Evolutionary conservation across 2,329 filamentous ascomycete species (phyloP).

Genomic region (Apiospora koreana): DNA sequence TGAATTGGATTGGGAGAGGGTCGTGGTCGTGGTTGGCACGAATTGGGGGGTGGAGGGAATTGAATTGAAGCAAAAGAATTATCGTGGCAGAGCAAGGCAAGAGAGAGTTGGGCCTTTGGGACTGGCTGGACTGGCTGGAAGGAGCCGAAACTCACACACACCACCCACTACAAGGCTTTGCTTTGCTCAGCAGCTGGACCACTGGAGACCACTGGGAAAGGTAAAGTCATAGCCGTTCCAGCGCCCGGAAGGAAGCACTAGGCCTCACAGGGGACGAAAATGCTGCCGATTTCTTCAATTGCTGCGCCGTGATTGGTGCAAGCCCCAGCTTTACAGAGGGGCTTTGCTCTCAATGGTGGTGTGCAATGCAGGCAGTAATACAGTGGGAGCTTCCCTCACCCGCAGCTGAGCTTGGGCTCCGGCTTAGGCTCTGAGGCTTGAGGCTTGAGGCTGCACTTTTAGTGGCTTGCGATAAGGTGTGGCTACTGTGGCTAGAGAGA

Average conservation of each 20-base stretch:
- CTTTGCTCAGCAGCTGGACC: background rate
- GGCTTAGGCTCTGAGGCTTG: too few relatives aligned
- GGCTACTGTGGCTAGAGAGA: background rate
- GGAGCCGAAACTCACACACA: background rate
- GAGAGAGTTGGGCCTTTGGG: constrained; percentile 1
- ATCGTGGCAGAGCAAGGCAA: constrained; percentile 10
- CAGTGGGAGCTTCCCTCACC: background rate
- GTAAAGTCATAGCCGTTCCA: constrained; percentile 3
- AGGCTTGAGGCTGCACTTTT: background rate
- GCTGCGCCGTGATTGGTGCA: background rate
- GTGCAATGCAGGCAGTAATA: background rate
- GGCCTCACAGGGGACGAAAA: constrained; percentile 3
- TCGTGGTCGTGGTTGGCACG: constrained; percentile 13
- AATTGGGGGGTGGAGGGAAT: background rate
- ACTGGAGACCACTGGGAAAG: too few relatives aligned
- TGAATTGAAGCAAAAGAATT: constrained; percentile 12
- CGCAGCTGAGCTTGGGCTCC: background rate
- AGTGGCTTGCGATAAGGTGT: background rate
- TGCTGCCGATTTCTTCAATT: background rate
- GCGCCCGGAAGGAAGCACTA: constrained; percentile 2
- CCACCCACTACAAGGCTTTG: background rate
- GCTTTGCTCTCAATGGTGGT: background rate
- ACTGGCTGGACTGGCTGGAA: background rate
- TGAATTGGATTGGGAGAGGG: constrained; percentile 15
- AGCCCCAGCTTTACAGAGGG: background rate